These are phyloP conservation scores for Moesziomyces aphidis DNA, from an alignment of 1,284 basidiomycete species.

Conservation along the genomic window DNA sequence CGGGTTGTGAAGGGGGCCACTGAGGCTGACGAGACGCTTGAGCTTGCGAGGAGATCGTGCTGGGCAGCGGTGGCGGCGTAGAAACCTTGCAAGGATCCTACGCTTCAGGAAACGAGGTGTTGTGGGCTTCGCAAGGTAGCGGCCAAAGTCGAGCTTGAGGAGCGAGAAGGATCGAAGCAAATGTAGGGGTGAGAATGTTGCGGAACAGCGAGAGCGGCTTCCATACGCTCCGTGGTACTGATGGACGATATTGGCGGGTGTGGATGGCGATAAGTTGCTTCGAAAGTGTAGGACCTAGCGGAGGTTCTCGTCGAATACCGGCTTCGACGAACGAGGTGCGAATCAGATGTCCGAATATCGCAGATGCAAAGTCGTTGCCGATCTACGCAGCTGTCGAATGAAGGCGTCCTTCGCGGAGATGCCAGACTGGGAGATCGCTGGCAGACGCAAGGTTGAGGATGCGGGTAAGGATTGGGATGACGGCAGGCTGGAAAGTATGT, in stretches of 20 bases:
- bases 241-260: background rate
- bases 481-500: too few species aligned
- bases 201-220: background rate
- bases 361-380: background rate
- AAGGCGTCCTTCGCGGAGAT: too few species aligned
- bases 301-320: constrained; percentile 24
- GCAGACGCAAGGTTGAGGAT: too few species aligned
- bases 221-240: background rate
- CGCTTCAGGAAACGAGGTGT: constrained; percentile 2
- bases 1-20: constrained; percentile 28
- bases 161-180: background rate
- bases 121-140: too few species aligned
- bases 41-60: constrained; percentile 30
- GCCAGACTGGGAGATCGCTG: too few species aligned
- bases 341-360: background rate
- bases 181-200: background rate
- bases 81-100: constrained; percentile 24
- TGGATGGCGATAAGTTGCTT: too few species aligned
- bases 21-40: constrained; percentile 18
- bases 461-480: too few species aligned
- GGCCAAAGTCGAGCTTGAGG: background rate
- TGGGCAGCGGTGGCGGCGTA: constrained; percentile 26
- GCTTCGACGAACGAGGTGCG: constrained; percentile 17
- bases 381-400: too few species aligned
- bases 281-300: background rate